Base-by-base conservation (phyloP, 2,329 filamentous ascomycete species). In the Cryphonectria carpinicola region DNA sequence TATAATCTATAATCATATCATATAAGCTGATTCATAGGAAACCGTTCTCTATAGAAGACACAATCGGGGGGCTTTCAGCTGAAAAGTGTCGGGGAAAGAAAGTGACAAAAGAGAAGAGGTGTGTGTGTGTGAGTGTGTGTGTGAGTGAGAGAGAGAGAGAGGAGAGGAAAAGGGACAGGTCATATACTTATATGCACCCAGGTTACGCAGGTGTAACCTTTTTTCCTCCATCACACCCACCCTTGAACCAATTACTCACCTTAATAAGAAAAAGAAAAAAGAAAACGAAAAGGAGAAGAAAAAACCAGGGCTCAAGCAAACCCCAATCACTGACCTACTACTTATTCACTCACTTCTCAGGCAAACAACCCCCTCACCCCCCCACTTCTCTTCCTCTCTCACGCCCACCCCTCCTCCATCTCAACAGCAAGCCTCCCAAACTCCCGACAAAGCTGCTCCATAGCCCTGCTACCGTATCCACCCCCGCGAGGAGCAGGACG, bases 341-440 rank as follows among this genome's bases (percentile, higher is more conserved):
- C 28, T 28, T 28, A 28, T 2, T 28, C 28, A 28, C 28, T 28
- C 28, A 28, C 28, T 28, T n/a, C 46, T 46, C 1, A 10, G 2
- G 46, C n/a, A 52, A 37, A 13, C 37, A 39, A 13, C 8, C 37
- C 37, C 37, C 10, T 11, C 10, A 7, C 8, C 37, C 19, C 5
- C 22, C 6, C 46, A 19, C n/a, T 14, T 49, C 28, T 28, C 28
- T 28, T 28, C 28, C n/a, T 17, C 25, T 39, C 54, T 58, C 3
- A 65, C 14, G 49, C 37, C 61, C 46, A 69, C 32, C 67, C 61
- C 32, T 69, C 58, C 49, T 63, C 60, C 1, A 70, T 32, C 7
- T 68, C 70, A 35, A 62, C 32, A 11, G 65, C 68, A n/a, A 70
- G 65, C 28, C 13, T 8, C 3, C 56, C 68, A 56, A 70, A 70